Conservation (phyloP, 257 asterid genomes). For the Salvia miltiorrhiza region DNA sequence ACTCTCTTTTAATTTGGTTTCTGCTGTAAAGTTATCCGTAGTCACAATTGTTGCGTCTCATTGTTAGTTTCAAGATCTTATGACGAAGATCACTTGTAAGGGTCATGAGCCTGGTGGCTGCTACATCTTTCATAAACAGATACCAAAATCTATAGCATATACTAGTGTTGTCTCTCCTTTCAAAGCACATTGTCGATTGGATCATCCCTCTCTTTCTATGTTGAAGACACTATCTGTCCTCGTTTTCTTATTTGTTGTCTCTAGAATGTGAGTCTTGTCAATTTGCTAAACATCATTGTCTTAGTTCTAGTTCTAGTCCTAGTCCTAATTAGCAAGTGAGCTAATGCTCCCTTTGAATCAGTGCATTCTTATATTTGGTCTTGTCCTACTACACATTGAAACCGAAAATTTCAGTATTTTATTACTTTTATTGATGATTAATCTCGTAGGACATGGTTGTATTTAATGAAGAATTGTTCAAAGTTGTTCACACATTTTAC, state of each 20-base stretch:
- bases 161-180: background rate
- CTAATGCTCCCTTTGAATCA: background rate
- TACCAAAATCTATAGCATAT: too few species aligned
- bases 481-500: too few species aligned
- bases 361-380: background rate
- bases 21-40: too few species aligned
- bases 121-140: too few species aligned
- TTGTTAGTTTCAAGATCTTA: too few species aligned
- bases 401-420: background rate
- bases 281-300: too few species aligned
- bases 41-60: too few species aligned
- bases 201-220: background rate
- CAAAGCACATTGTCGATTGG: background rate
- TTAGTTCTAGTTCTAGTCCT: too few species aligned
- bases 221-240: background rate
- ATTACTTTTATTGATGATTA: constrained; percentile 7
- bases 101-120: too few species aligned
- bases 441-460: constrained; percentile 4
- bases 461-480: constrained; percentile 10
- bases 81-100: too few species aligned
- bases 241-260: background rate
- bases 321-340: background rate
- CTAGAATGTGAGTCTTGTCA: too few species aligned
- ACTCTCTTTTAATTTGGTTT: too few species aligned
- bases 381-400: background rate